Conservation (phyloP, 257 asterid genomes). For the Ocimum tenuiflorum region DNA sequence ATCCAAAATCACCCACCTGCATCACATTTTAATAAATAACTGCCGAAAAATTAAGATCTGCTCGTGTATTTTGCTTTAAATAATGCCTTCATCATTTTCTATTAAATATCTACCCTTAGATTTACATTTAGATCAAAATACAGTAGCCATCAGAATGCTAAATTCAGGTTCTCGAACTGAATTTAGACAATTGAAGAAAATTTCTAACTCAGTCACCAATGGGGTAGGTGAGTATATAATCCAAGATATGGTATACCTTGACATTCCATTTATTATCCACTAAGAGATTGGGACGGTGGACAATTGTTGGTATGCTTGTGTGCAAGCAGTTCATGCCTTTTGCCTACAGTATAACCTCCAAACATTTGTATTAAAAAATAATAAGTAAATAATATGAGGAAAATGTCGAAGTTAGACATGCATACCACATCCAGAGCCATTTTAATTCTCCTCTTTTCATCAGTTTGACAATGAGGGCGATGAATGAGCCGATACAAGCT, state of each 20-base stretch:
- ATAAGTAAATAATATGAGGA: background rate
- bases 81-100: background rate
- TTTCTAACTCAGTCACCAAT: no score
- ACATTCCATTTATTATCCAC: conserved; percentile 97
- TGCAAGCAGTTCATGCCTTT: conserved; percentile 99
- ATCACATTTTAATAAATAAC: conserved; percentile 15
- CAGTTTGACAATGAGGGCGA: conserved; percentile 91
- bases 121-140: background rate
- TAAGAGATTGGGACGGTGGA: conserved; percentile 96
- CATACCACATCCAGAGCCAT: conserved; percentile 99
- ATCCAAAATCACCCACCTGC: background rate
- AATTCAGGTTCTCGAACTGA: conserved; percentile 13
- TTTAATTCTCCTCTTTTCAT: conserved; percentile 84
- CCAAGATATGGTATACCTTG: conserved; percentile 45
- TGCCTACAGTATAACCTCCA: conserved; percentile 56
- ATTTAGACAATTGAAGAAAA: no score
- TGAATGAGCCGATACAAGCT: conserved; percentile 92
- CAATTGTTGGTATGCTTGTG: conserved; percentile 91
- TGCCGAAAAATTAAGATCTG: background rate
- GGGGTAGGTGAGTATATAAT: conserved; percentile 7
- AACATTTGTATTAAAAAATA: conserved; percentile 2
- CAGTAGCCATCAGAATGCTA: conserved; percentile 5
- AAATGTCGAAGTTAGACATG: conserved; percentile 8
- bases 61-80: background rate
- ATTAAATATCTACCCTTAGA: background rate